Evolutionary conservation across 169 alveolate genomes (phyloP), one percentile per base, ranked within the genome.

Genomic region (Eimeria acervulina): DNA sequence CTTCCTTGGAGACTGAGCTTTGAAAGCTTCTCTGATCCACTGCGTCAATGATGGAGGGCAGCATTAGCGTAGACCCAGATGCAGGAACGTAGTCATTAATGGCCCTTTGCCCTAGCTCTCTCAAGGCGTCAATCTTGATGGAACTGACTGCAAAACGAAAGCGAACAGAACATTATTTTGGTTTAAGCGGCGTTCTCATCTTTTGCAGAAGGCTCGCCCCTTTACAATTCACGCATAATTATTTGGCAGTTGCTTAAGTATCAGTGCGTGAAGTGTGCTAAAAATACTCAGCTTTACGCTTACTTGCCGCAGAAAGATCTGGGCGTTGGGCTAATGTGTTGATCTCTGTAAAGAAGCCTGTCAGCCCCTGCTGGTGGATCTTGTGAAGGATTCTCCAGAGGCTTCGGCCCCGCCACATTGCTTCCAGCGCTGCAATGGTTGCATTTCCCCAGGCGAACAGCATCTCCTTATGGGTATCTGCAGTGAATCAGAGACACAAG

Each of bases 381-480:
- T 23, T 87, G 59, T 61, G 93, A 33, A 87, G 93, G 59, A 51
- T 87, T 59, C 93, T 55, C 93, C 93, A 87, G 40, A 87, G 93
- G 66, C 81, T 55, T 19, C 93, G 70, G 59, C 61, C 81, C 61
- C 93, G 59, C 93, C 93, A 87, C 93, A 87, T 87, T 55, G 93
- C 93, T 21, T 87, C 93, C 80, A 87, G 93, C n/a, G 93, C 93
- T 26, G 93, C 93, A 36, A 87, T 36, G 63, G 66, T 87, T 52
- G 93, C 93, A 59, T 33, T 87, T n/a, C 93, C 93, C 93, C 93
- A 87, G 47, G 81, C 93, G 72, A 87, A 87, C 38, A 87, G 70
- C 59, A 33, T 33, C 81, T 55, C 81, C 70, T 59, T 61, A 8
- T 63, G 15, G 78, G 12, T 44, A 33, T 33, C 93, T 87, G 93